Percentiles rank a stretch among this genome's conserved stretches.
Conservation (phyloP, 140 eudicot species). For the Artemisia princeps region DNA sequence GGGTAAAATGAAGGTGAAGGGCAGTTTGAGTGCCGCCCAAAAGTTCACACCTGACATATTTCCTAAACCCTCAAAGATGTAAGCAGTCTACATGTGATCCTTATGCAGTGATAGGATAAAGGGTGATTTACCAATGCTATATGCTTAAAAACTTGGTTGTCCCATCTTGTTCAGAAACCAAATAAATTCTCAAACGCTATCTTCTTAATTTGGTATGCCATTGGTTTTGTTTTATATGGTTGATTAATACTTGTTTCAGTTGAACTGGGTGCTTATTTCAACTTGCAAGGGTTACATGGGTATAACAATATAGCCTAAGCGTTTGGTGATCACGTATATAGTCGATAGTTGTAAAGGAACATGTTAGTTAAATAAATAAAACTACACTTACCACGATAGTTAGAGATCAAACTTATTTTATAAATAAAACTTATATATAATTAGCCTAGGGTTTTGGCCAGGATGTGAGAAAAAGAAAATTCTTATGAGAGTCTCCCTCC, state of each 20-base stretch:
- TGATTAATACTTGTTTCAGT: background rate
- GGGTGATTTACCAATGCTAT: background rate
- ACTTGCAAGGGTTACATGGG: too few relatives aligned
- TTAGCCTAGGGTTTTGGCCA: too few relatives aligned
- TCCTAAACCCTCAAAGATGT: conserved; percentile 93
- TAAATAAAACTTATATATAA: too few relatives aligned
- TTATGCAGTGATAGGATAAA: conserved; percentile 7
- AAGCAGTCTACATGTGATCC: conserved; percentile 19
- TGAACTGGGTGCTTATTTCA: background rate
- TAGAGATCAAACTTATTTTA: too few relatives aligned
- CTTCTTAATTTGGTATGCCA: background rate
- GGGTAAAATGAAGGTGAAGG: conserved; percentile 83
- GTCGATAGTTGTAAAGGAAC: too few relatives aligned
- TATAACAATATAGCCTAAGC: too few relatives aligned
- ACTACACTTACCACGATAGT: too few relatives aligned
- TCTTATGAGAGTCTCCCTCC: too few relatives aligned
- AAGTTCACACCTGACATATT: conserved; percentile 89
- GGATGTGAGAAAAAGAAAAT: too few relatives aligned
- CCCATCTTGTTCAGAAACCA: background rate
- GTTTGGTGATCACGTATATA: too few relatives aligned
- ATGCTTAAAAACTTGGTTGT: background rate
- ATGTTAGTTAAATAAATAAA: too few relatives aligned
- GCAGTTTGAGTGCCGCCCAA: conserved; percentile 82
- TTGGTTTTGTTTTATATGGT: background rate
- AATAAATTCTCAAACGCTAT: conserved; percentile 4